phyloP scores from a whole-genome alignment of 805 yeast species.

The Blastobotrys terrestris region DNA sequence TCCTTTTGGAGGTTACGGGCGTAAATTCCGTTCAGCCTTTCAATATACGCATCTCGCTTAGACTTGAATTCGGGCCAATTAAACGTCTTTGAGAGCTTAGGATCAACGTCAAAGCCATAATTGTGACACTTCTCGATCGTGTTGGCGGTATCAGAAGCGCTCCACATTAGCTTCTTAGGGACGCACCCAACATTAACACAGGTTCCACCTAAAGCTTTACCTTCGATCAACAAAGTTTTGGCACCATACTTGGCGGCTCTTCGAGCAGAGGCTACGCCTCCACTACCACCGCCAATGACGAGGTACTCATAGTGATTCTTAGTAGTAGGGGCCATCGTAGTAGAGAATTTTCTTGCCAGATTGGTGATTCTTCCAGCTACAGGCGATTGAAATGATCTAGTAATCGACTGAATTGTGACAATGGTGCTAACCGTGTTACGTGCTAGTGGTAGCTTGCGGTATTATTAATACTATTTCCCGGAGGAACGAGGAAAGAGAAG shows the following conservation, averaged over 20 bases:
- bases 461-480: no score
- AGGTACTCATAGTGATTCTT: slow-evolving; percentile 70
- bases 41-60: slow-evolving; percentile 88
- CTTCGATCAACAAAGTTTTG: slow-evolving; percentile 75
- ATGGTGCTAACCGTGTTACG: neutral
- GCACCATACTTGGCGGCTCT: slow-evolving; percentile 92
- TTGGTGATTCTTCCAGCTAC: neutral
- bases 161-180: slow-evolving; percentile 99
- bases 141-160: slow-evolving; percentile 84
- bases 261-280: slow-evolving; percentile 98
- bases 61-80: slow-evolving; percentile 77
- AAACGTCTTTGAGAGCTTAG: slow-evolving; percentile 52
- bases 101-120: slow-evolving; percentile 69
- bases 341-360: slow-evolving; percentile 13
- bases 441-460: neutral
- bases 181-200: slow-evolving; percentile 99
- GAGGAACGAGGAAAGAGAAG: no score
- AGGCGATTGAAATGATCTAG: neutral
- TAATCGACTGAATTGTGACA: neutral
- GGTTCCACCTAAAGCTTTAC: slow-evolving; percentile 85
- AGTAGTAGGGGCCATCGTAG: slow-evolving; percentile 49
- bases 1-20: slow-evolving; percentile 82
- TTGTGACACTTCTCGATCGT: slow-evolving; percentile 67
- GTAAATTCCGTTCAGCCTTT: slow-evolving; percentile 87
- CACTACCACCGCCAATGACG: slow-evolving; percentile 98